Evolutionary conservation across 441 rosid species (phyloP), one percentile per base, ranked within the genome.

Genomic region (Viola pubescens): DNA sequence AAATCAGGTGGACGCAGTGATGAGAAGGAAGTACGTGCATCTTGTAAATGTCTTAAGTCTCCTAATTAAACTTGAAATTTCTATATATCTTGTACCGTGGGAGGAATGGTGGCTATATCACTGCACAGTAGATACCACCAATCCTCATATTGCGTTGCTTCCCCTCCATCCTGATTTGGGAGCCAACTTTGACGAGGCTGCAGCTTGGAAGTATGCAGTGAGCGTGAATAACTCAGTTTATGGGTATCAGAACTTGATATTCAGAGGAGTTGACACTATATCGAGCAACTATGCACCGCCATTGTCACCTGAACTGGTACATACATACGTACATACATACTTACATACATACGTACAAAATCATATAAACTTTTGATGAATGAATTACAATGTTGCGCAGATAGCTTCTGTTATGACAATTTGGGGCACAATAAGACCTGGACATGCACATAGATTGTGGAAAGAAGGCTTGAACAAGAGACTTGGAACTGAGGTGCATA

Each of bases 331-430:
- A n/a, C n/a, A n/a, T n/a, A n/a, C n/a, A n/a, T n/a, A n/a, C n/a
- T n/a, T n/a, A n/a, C n/a, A n/a, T n/a, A n/a, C n/a, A n/a, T n/a
- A n/a, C n/a, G n/a, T n/a, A n/a, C n/a, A n/a, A n/a, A n/a, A n/a
- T n/a, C n/a, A n/a, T n/a, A n/a, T n/a, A n/a, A n/a, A n/a, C n/a
- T n/a, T n/a, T n/a, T n/a, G n/a, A n/a, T n/a, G n/a, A n/a, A n/a
- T n/a, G n/a, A n/a, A n/a, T n/a, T n/a, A n/a, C n/a, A n/a, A n/a
- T n/a, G 46, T 43, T 34, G 10, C 73, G 34, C 79, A 94, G 98
- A 96, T 94, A 63, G 97, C 97, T 73, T 94, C 98, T 67, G 87
- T 86, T 55, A 94, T 89, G 98, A 82, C 96, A 9, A 84, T 94
- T 64, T 94, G 98, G 97, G 86, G 73, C 71, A 81, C 83, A 41